A percentile compares a stretch with the other conserved stretches of the same genome.
These are phyloP conservation scores for Lactarius akahatsu DNA, from an alignment of 768 basidiomycete species.

Conservation along the genomic window DNA sequence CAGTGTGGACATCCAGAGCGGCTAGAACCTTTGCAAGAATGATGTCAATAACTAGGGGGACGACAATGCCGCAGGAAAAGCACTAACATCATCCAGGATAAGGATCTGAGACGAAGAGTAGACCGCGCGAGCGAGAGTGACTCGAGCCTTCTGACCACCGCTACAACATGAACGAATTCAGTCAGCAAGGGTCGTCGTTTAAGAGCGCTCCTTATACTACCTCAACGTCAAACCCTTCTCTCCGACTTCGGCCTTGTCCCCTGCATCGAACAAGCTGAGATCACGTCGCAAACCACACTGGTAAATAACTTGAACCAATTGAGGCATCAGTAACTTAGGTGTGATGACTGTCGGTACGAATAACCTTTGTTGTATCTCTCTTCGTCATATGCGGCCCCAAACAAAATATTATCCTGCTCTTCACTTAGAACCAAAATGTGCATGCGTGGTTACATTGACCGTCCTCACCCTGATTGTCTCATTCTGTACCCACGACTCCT, in stretches of 20 bases:
- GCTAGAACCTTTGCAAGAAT: conserved; percentile 39
- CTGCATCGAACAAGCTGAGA: conserved; percentile 47
- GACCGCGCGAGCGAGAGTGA: conserved; percentile 57
- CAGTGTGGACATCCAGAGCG: conserved; percentile 30
- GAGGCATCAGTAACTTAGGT: not conserved
- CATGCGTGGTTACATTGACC: not conserved
- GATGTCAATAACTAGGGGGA: not conserved
- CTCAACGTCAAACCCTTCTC: conserved; percentile 55
- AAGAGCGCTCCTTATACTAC: no score
- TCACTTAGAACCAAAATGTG: not conserved
- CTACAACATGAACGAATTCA: conserved; percentile 26
- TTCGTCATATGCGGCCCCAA: conserved; percentile 47
- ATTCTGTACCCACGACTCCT: conserved; percentile 85
- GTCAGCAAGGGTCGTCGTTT: no score
- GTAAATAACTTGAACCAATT: conserved; percentile 17
- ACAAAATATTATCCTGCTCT: conserved; percentile 49
- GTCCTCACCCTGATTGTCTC: conserved; percentile 60
- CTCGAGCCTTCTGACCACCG: conserved; percentile 59
- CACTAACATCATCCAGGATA: conserved; percentile 62
- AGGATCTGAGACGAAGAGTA: conserved; percentile 40
- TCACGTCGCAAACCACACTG: conserved; percentile 40
- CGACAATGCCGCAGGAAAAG: not conserved
- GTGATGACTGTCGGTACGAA: not conserved
- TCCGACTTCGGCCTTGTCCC: conserved; percentile 54
- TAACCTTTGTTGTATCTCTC: conserved; percentile 43